Base-by-base conservation (phyloP, 306 rosid species). In the Albizia julibrissin region DNA sequence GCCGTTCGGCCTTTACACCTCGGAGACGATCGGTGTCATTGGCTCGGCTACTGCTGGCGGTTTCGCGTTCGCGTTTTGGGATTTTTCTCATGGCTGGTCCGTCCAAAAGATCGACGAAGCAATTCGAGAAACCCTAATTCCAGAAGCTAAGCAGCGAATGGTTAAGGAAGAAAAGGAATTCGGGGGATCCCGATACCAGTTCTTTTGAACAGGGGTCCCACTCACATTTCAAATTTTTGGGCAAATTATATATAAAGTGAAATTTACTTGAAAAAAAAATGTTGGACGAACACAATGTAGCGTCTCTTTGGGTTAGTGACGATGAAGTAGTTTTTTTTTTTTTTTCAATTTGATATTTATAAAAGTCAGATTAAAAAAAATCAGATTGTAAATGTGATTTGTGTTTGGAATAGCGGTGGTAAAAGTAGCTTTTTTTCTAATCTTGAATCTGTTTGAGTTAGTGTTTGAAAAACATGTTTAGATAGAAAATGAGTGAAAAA, bases 1-100 rank as follows among this genome's bases (percentile, higher is more conserved):
- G 74, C 2, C 85, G 81, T 84, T 90, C 92, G n/a, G 79, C 72
- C 88, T 90, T 91, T 49, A 84, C 90, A 1, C 82, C 68, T 43
- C 86, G 83, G 44, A 82, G 66, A 13, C 65, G 72, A 6, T 68
- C 79, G 1, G 21, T 78, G 1, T 13, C 72, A 44, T 66, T 76
- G 50, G 13, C 71, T 26, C 42, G 52, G 46, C 84, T 79, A 40
- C 33, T 71, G 18, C 43, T 52, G 24, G 16, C 56, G 10, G 9
- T 13, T 58, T 46, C 50, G 8, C 58, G 49, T 44, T 76, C 85
- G n/a, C 87, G 85, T 10, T 83, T 83, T 18, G 77, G n/a, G 14
- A 78, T 27, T 27, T 39, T 46, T 77, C 47, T 59, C 83, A 81
- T 83, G 22, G 7, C 50, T 34, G 19, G 11, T 7, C 67, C 78